Conservation (phyloP, 2,329 filamentous ascomycete genomes). For the Alternaria arborescens region DNA sequence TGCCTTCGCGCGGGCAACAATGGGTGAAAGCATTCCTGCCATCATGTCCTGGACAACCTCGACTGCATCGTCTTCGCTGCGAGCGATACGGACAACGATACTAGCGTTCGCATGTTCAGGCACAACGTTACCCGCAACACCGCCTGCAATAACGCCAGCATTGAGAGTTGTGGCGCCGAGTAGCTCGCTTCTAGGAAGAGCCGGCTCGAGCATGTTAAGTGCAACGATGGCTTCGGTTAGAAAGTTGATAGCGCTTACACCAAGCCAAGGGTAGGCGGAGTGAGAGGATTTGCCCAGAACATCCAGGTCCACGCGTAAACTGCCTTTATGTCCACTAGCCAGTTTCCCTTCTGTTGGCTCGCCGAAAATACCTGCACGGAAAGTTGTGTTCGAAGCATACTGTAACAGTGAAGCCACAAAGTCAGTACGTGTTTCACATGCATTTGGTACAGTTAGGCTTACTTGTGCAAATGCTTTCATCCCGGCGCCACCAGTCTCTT, state of each 20-base stretch:
- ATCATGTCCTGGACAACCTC: conserved; percentile 28
- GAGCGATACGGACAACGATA: conserved; percentile 62
- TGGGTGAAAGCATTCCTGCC: conserved; percentile 25
- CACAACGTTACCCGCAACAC: conserved; percentile 87
- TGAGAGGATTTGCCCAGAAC: conserved; percentile 81
- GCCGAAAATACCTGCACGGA: conserved; percentile 82
- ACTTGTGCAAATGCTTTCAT: conserved; percentile 65
- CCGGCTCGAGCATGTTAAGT: conserved; percentile 57
- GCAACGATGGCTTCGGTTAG: conserved; percentile 75
- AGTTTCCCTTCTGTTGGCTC: conserved; percentile 90
- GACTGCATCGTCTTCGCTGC: conserved; percentile 29
- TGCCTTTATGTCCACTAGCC: conserved; percentile 89
- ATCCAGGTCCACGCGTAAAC: conserved; percentile 69
- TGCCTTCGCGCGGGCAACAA: conserved; percentile 23
- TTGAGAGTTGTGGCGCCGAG: conserved; percentile 75
- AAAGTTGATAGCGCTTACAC: conserved; percentile 81
- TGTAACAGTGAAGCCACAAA: conserved; percentile 6
- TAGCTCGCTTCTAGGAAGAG: conserved; percentile 54
- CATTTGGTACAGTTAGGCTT: background rate
- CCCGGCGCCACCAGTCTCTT: conserved; percentile 81
- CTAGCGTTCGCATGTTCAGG: conserved; percentile 74
- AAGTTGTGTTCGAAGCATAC: conserved; percentile 49
- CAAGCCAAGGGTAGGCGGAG: conserved; percentile 89
- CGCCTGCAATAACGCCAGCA: conserved; percentile 78
- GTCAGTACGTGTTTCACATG: background rate